Base-by-base conservation (phyloP, 257 asterid genomes). In the Forsythia viridissima region DNA sequence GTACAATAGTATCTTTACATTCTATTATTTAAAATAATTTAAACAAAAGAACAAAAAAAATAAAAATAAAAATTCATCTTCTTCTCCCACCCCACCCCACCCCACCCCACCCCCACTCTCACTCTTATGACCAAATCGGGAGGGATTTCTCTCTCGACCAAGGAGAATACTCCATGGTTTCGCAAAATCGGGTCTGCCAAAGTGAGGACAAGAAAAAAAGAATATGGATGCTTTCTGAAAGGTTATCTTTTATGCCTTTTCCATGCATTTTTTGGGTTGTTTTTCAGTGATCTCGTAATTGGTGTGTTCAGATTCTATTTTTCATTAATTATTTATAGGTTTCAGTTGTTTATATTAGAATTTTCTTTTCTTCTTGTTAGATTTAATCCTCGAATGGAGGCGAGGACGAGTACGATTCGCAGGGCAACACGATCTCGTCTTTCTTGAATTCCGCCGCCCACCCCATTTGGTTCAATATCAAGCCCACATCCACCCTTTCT, bases 301-400 rank as follows among this genome's bases (percentile, higher is more conserved):
- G 20, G 16, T 69, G 59, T 57, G 77, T 69, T 48, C 52, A 44
- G 71, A 76, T 81, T 76, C 78, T 74, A 55, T 13, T 57, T 39
- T 74, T 51, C 34, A 30, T 30, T 30, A 7, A 61, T 39, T 3
- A 18, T 72, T 83, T 76, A 77, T 77, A 46, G 77, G 78, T 13
- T 37, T 42, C 21, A 74, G 44, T 52, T 39, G 43, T 21, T 61
- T 42, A 42, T 36, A 5, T 30, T 30, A 30, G 34, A 43, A 42
- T 79, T 46, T 38, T 30, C 42, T 59, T 72, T 16, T 1, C 6
- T 9, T 51, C 52, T 0, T 55, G 1, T 20, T 12, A 52, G 40
- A 41, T 88, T 84, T 97, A 91, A 74, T 93, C 98, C 1, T 91
- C 97, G 0, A 88, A 97, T 63, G 97, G 95, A 57, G 90, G 90